Evolutionary conservation across 1,284 basidiomycete genomes (phyloP).

Genomic region (Pseudozyma tsukubaensis): DNA sequence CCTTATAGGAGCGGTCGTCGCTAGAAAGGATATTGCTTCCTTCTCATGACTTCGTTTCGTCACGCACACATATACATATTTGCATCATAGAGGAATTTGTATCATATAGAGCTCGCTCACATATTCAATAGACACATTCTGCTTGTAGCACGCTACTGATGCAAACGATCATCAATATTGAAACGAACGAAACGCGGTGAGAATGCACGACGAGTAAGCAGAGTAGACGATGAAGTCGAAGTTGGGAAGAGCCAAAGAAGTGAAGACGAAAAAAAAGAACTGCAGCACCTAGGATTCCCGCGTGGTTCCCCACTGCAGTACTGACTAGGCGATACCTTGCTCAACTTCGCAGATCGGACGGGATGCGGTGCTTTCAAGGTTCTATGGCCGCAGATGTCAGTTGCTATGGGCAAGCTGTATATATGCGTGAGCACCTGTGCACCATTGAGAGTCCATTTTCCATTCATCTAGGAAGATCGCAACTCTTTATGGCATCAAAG

Average conservation of each 20-base stretch:
- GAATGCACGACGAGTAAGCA: background rate
- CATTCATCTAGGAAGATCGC: too few relatives aligned
- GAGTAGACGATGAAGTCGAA: background rate
- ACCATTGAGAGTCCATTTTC: too few relatives aligned
- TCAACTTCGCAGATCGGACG: slow-evolving; percentile 84
- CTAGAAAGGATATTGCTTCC: background rate
- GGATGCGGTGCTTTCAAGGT: slow-evolving; percentile 83
- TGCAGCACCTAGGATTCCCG: slow-evolving; percentile 84
- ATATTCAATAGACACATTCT: too few relatives aligned
- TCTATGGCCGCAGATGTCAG: slow-evolving; percentile 80
- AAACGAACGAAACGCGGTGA: too few relatives aligned
- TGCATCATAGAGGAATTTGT: too few relatives aligned
- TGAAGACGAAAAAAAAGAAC: slow-evolving; percentile 71
- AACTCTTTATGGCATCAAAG: too few relatives aligned
- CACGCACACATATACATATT: too few relatives aligned
- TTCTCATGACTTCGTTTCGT: background rate
- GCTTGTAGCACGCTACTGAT: too few relatives aligned
- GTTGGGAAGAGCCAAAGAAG: background rate
- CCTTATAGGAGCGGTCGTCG: background rate
- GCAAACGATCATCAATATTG: too few relatives aligned
- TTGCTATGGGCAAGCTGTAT: too few relatives aligned
- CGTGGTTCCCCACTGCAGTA: slow-evolving; percentile 86
- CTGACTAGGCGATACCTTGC: slow-evolving; percentile 82
- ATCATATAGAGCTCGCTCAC: too few relatives aligned
- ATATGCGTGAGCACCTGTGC: too few relatives aligned